Base-by-base conservation (phyloP, 176 grass and related monocot genomes). In the Aegilops sharonensis region DNA sequence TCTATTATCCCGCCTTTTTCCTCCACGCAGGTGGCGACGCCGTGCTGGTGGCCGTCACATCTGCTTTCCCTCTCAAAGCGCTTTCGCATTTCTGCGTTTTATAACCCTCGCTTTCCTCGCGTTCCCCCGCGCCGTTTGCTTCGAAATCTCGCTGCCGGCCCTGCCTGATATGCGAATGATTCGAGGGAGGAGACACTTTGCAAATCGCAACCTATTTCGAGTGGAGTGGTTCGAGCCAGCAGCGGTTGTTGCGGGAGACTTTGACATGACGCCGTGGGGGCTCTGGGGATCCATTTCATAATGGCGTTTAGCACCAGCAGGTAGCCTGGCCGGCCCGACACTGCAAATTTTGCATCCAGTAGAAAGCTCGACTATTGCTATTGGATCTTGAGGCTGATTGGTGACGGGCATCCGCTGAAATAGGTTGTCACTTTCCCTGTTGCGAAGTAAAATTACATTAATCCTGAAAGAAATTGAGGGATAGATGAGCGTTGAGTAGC, bases 331-430 rank as follows among this genome's bases (percentile, higher is more conserved):
- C 48, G 81, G 50, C 37, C 52, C 81, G 82, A 85, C 61, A 35
- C 64, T 70, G 81, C 27, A 21, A 64, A 31, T 3, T 77, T 77
- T 59, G 54, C 54, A 59, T 13, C 15, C 21, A 24, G 50, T 72
- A 50, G 54, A 42, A 17, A 24, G 70, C 45, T 30, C 68, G n/a
- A 12, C 15, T 37, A 1, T 48, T 84, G 11, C 15, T 37, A 1
- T 48, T 84, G n/a, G 80, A 79, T 87, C 89, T 47, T 80, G 66
- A 73, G 5, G 66, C 5, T 74, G 80, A 74, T 74, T 43, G 25
- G 32, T 59, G 59, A 47, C 29, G 20, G 65, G 43, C 80, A 50
- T 40, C 64, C 9, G 5, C 34, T 36, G 14, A 9, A 60, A 78
- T 9, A 47, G 32, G 20, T 2, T 48, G 50, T 85, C 69, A 24